phyloP scores from a whole-genome alignment of 805 yeast species.

The Zygosaccharomyces rouxii region DNA sequence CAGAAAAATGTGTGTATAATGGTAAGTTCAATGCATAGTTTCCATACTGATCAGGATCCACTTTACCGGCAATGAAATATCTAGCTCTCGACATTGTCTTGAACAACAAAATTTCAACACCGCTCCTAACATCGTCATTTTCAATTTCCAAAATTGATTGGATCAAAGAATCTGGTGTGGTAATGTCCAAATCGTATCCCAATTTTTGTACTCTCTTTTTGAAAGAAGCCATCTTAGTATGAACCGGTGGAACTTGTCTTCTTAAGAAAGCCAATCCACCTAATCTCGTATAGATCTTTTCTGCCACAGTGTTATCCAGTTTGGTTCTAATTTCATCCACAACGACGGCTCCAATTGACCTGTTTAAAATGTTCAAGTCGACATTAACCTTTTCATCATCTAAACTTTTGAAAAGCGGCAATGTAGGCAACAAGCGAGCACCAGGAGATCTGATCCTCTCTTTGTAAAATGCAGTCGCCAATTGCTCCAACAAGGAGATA shows the following conservation, averaged over 20 bases:
- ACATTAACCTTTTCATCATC: conserved; percentile 81
- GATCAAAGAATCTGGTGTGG: conserved; percentile 66
- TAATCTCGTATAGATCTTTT: conserved; percentile 63
- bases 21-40: conserved; percentile 83
- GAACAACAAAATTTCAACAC: conserved; percentile 71
- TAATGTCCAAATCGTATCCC: conserved; percentile 68
- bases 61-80: conserved; percentile 83
- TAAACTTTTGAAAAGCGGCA: conserved; percentile 69
- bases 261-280: conserved; percentile 83
- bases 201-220: conserved; percentile 62
- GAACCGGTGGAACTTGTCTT: conserved; percentile 80
- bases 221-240: conserved; percentile 75
- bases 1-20: conserved; percentile 86
- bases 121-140: conserved; percentile 59
- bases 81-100: conserved; percentile 84
- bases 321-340: conserved; percentile 73
- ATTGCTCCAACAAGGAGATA: conserved; percentile 16
- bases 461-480: conserved; percentile 27
- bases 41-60: conserved; percentile 69
- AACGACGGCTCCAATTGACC: conserved; percentile 50
- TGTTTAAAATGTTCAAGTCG: conserved; percentile 67
- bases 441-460: conserved; percentile 22
- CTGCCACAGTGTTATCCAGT: conserved; percentile 83
- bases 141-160: conserved; percentile 62
- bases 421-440: conserved; percentile 32